Base-by-base conservation (phyloP, 2,329 filamentous ascomycete genomes). In the Shiraia sp. region DNA sequence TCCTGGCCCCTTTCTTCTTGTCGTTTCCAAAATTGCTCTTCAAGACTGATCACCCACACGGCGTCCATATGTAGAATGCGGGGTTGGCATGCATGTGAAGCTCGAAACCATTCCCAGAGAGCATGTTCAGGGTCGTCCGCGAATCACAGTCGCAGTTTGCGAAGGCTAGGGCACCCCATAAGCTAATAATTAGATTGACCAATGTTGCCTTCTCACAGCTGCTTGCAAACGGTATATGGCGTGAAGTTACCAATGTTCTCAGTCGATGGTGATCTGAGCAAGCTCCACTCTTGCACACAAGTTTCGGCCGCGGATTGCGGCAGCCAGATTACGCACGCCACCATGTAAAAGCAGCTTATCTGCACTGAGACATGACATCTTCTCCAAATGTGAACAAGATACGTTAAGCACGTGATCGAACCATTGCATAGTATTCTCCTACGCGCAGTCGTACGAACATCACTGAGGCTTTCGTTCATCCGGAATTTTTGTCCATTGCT, bases 61-160 rank as follows among this genome's bases (percentile, higher is more conserved):
- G 12, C 28, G 17, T 16, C 32, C 28, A 15, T 28, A 25, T 23
- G 32, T 25, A 41, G 32, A 45, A 49, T 62, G 59, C 59, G 57
- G 59, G 59, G 59, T 59, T 41, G 34, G 47, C 41, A 38, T 47
- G 49, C 51, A 54, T 55, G 55, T 57, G 57, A 58, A 58, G 54
- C 53, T 58, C 36, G 40, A n/a, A n/a, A 52, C 48, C 32, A 47
- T 42, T 47, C 45, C 32, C 42, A 49, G 17, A 37, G 32, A 22
- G 42, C 45, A 42, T 45, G 17, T 34, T 41, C 31, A 24, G 34
- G 25, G 50, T 46, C 44, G 53, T 25, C 33, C 36, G 40, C 59
- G 44, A 63, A 61, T 63, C 53, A 59, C 22, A 45, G 4, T 15
- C n/a, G 22, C 9, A 13, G 6, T 13, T 13, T 24, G 14, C 6